Base-by-base conservation (phyloP, 805 yeast genomes). In the Lipomyces sp. region DNA sequence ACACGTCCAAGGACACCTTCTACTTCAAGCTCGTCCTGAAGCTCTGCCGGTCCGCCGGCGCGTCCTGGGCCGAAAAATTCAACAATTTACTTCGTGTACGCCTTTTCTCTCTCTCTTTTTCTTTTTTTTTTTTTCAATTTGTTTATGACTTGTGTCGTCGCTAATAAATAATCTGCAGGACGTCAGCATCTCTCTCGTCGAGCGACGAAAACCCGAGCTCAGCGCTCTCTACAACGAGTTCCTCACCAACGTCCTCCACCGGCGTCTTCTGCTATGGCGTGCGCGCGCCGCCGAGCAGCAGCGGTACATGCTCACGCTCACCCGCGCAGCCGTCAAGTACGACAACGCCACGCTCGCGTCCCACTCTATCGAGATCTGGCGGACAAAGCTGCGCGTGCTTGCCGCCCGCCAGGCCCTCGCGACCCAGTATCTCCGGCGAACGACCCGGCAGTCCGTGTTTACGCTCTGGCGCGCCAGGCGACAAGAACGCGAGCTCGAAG, bases 41-140 rank as follows among this genome's bases (percentile, higher is more conserved):
- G 34, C 47, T 55, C 22, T 41, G 49, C 34, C 48, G 53, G 32
- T 10, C 55, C 4, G 45, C 45, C 8, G 59, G 59, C 14, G 11
- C 31, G 16, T 39, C 53, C 2, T 55, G 59, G 59, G 50, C 52
- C 2, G 56, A 47, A 11, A 47, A 54, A 23, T 52, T 55, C 45
- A 53, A 53, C 29, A 46, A 31, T 26, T 23, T 53, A 11, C 43
- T 53, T 4, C 34, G 41, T 2, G 56, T 47, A 33, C 40, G 44
- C 28, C 14, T 23, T 4, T 16, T n/a, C n/a, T n/a, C n/a, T n/a
- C n/a, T n/a, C n/a, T n/a, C n/a, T n/a, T n/a, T n/a, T n/a, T n/a
- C n/a, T n/a, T 26, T 8, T 23, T 14, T 31, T 23, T n/a, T 31
- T n/a, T 16, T 6, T 38, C 26, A 8, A 13, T 14, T 38, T 38